phyloP scores from a whole-genome alignment of 1,284 basidiomycete species.

The Xerocomus amazonicus region DNA sequence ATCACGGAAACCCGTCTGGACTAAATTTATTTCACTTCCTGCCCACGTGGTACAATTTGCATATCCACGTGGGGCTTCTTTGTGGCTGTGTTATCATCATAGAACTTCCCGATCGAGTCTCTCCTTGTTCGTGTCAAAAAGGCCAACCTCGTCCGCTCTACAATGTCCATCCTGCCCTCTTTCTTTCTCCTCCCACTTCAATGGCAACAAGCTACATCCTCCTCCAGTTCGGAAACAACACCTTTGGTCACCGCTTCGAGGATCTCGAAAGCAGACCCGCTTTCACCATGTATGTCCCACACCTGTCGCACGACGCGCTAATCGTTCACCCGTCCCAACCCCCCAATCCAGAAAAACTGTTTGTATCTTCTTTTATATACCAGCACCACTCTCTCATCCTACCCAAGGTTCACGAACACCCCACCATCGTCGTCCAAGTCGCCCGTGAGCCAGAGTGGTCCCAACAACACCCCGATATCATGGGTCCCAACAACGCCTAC shows the following conservation, averaged over 20 bases:
- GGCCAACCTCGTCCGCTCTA: constrained; percentile 13
- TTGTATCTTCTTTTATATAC: neutral
- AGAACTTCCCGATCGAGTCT: constrained; percentile 29
- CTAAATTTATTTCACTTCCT: neutral
- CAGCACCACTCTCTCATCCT: neutral
- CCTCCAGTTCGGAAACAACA: constrained; percentile 60
- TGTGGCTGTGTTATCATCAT: constrained; percentile 32
- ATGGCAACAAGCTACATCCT: constrained; percentile 48
- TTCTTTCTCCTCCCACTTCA: constrained; percentile 20
- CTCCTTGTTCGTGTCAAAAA: constrained; percentile 37
- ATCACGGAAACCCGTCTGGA: constrained; percentile 9
- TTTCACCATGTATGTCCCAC: constrained; percentile 57
- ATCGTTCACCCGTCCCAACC: constrained; percentile 7
- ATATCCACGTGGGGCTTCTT: constrained; percentile 30
- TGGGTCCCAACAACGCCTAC: constrained; percentile 68
- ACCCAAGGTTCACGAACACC: constrained; percentile 46
- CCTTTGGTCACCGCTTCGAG: constrained; percentile 56
- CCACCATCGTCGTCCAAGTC: constrained; percentile 60
- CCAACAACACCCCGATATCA: constrained; percentile 57
- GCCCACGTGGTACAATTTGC: constrained; percentile 26
- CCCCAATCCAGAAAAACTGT: constrained; percentile 15
- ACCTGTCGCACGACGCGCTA: neutral
- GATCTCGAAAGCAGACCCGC: constrained; percentile 59
- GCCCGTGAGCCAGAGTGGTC: constrained; percentile 62
- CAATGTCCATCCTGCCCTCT: constrained; percentile 10